Evolutionary conservation across 2,329 filamentous ascomycete species (phyloP), one percentile per base, ranked within the genome.

Genomic region (Fonsecaea multimorphosa): DNA sequence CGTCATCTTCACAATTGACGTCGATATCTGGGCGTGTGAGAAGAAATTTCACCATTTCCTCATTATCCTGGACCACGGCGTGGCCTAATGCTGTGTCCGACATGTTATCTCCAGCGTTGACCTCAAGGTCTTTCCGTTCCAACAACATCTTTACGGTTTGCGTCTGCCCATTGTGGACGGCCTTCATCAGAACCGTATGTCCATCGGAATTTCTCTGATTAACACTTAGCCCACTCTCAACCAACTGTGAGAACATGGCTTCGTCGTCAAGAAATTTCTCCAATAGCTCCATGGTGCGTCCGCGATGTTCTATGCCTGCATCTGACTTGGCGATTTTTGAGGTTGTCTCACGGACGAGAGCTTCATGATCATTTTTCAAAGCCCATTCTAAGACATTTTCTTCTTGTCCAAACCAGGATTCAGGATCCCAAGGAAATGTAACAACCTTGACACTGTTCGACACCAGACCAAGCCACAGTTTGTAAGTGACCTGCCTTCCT

Each of bases 401-500:
- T 9, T 2, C 22, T n/a, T 54, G 24, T 27, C 8, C 32, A 34
- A 2, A 3, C 11, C 4, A 61, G 16, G 52, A 8, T 19, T 19
- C 31, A n/a, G 61, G 31, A 27, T 3, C 27, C 61, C 61, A 63
- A 24, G 61, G 61, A 29, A 44, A 38, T 9, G 16, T 27, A 8
- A 52, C 54, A n/a, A 52, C 11, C 4, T 24, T n/a, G 4, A 38
- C n/a, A 22, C 19, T 36, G 14, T 32, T 44, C 24, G 36, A 34
- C 9, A 63, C 9, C 31, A 63, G 44, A 46, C 31, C 9, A 29
- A 52, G 27, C 61, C 61, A 63, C 22, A 58, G 16, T 11, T 31
- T 9, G 16, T 63, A 53, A 16, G 27, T 40, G 8, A 1, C 12
- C 22, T n/a, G 31, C 14, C 14, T 19, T 22, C 7, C 3, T 12